Base-by-base conservation (phyloP, 768 basidiomycete genomes). In the Leccinum variicolor region DNA sequence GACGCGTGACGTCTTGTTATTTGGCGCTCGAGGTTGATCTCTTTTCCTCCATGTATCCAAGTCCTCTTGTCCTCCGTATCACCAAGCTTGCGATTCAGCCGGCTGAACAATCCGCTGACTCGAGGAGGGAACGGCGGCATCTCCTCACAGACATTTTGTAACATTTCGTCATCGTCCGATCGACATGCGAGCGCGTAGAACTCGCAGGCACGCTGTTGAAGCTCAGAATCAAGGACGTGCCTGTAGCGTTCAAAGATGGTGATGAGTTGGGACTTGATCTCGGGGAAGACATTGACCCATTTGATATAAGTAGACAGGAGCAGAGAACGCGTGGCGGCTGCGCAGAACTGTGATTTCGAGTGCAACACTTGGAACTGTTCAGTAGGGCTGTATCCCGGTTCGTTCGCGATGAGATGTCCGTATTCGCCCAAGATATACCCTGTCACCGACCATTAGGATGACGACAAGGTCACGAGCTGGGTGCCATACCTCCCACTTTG, bases 211-310 rank as follows among this genome's bases (percentile, higher is more conserved):
- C 97, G 88, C 72, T 99, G 97, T 72, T 99, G 97, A 3, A 99
- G 80, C 67, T 99, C 97, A 17, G 94, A 87, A 73, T 99, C 97
- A 14, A 99, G 84, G 47, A 98, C 92, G 67, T 96, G 93, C n/a
- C 94, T 87, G 69, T 97, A 98, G 15, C 94, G 92, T 65, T 98
- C 94, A 65, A 99, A 97, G 65, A 98, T 93, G 71, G 88, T 90
- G 70, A 98, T 66, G 28, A 99, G 84, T 63, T 98, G 94, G 7
- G 87, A 82, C 66, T 95, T 97, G 75, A 99, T 97, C 73, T 99
- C 97, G 19, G 97, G 97, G 74, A 98, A 99, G 56, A 99, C 92
- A 70, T 99, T 99, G 62, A 97, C 94, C 96, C 96, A 98, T 82
- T 99, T 99, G 77, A 98, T 89, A 71, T 99, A 99, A 1, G 97